phyloP scores from a whole-genome alignment of 2,329 filamentous ascomycete species.

The Thielaviopsis punctulata region DNA sequence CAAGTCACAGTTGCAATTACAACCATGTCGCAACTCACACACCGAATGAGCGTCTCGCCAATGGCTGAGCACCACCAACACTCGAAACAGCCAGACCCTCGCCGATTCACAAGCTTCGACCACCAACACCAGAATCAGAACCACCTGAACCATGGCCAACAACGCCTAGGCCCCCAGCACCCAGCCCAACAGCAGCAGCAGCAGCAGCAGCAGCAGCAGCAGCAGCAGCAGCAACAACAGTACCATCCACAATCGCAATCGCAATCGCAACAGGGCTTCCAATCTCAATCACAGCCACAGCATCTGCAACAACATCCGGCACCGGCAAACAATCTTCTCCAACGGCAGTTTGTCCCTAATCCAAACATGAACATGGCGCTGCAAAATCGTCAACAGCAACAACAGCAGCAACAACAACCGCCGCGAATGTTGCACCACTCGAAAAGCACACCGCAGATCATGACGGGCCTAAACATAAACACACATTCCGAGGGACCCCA shows the following conservation, averaged over 20 bases:
- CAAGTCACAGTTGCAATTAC: neutral
- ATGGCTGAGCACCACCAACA: neutral
- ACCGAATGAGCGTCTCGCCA: constrained; percentile 4
- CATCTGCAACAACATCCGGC: neutral
- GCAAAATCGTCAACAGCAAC: neutral
- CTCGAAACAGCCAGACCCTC: constrained; percentile 3
- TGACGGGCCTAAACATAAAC: neutral
- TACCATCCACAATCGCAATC: neutral
- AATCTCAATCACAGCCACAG: too few species aligned
- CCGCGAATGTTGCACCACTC: constrained; percentile 7
- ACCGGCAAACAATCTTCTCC: neutral
- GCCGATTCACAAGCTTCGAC: constrained; percentile 3
- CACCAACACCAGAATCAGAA: neutral
- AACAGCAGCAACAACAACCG: neutral
- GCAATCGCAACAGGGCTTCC: neutral
- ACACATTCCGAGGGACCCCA: neutral
- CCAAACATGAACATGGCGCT: neutral
- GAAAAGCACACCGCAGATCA: constrained; percentile 9
- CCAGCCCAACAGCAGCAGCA: neutral
- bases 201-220: neutral
- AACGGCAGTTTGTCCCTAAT: neutral
- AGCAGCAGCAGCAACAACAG: neutral
- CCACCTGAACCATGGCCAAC: neutral
- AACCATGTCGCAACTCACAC: constrained; percentile 8
- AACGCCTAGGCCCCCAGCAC: too few species aligned